Evolutionary conservation across 108 stramenopile genomes (phyloP).

Genomic region (Mediolabrus comicus): DNA sequence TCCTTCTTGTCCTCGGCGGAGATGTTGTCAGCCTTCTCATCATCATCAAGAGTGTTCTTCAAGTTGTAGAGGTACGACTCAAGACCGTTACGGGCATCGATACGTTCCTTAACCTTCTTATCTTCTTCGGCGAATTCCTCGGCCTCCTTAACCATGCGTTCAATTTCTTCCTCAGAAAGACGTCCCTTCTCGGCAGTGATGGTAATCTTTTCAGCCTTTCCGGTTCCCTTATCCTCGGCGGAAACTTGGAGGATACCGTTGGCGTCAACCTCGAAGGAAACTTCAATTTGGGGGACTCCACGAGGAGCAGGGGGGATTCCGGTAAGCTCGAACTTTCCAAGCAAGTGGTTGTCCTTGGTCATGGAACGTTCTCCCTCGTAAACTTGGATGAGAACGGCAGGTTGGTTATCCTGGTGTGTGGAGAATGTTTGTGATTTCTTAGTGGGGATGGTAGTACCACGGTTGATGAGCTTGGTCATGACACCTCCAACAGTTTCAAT

Average conservation of each 20-base stretch:
- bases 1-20: slow-evolving; percentile 66
- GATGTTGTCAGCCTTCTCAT: slow-evolving; percentile 59
- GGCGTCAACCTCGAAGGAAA: slow-evolving; percentile 92
- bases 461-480: slow-evolving; percentile 95
- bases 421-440: slow-evolving; percentile 95
- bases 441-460: slow-evolving; percentile 93
- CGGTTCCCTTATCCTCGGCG: slow-evolving; percentile 91
- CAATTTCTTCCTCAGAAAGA: slow-evolving; percentile 94
- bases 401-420: slow-evolving; percentile 95
- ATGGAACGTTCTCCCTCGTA: slow-evolving; percentile 97
- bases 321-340: slow-evolving; percentile 92
- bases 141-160: slow-evolving; percentile 94
- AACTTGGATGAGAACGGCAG: slow-evolving; percentile 91
- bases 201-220: slow-evolving; percentile 69
- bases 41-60: slow-evolving; percentile 84
- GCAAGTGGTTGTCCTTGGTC: slow-evolving; percentile 86
- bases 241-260: slow-evolving; percentile 94
- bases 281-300: slow-evolving; percentile 92
- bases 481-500: slow-evolving; percentile 96
- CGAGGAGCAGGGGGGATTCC: slow-evolving; percentile 95
- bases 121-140: slow-evolving; percentile 93
- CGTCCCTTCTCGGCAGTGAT: slow-evolving; percentile 97
- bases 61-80: slow-evolving; percentile 97
- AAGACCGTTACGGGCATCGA: slow-evolving; percentile 92
- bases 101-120: slow-evolving; percentile 85